Evolutionary conservation across 441 rosid genomes (phyloP).

Genomic region (Adansonia gregorii): DNA sequence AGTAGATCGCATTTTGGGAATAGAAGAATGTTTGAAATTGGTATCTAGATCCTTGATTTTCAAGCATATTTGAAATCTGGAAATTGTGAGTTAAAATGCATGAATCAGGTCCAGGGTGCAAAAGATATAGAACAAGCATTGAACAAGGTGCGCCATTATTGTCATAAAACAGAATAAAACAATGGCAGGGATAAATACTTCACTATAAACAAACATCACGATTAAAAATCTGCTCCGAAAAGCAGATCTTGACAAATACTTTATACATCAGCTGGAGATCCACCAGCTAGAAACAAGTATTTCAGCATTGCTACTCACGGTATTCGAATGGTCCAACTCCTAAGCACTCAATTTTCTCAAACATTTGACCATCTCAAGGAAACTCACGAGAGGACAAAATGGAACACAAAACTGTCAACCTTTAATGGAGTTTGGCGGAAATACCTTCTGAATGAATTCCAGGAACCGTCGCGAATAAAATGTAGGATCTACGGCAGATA

Average conservation of each 20-base stretch:
- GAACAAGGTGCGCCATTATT: neutral
- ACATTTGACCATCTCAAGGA: neutral
- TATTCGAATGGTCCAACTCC: neutral
- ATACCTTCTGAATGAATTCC: constrained; percentile 77
- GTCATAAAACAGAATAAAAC: constrained; percentile 1
- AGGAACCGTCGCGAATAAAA: constrained; percentile 87
- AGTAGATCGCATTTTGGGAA: neutral
- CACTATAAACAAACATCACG: constrained; percentile 1
- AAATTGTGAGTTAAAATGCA: neutral
- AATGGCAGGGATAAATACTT: neutral
- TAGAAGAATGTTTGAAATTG: too few species aligned
- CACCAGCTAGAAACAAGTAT: neutral
- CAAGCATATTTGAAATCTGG: neutral
- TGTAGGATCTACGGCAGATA: constrained; percentile 87
- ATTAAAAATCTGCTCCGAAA: neutral
- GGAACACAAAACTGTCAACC: constrained; percentile 27
- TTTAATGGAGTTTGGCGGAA: constrained; percentile 50
- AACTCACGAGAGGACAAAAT: neutral
- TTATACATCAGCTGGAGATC: neutral
- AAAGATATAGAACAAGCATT: neutral
- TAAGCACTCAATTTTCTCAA: neutral
- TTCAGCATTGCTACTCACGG: neutral
- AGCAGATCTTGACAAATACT: constrained; percentile 3
- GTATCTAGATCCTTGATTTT: too few species aligned
- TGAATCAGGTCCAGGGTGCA: neutral